Conservation (phyloP, 345 rosid species). For the Sisymbrium altissimum region DNA sequence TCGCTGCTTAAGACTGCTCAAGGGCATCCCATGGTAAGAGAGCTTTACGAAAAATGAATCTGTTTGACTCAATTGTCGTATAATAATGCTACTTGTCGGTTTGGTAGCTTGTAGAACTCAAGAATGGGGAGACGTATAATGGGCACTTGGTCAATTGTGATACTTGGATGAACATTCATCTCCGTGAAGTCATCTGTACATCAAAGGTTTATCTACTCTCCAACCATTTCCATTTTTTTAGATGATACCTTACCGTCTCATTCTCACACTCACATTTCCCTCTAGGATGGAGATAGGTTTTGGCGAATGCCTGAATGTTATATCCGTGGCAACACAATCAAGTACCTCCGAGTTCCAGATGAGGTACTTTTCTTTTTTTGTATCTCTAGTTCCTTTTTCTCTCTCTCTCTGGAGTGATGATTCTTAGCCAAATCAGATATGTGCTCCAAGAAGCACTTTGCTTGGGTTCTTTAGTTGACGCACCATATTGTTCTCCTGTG, state of each 20-base stretch:
- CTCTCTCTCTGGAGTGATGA: slow-evolving; percentile 25
- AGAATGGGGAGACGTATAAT: slow-evolving; percentile 97
- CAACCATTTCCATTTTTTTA: not conserved
- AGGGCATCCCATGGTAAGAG: slow-evolving; percentile 35
- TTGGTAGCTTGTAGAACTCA: slow-evolving; percentile 82
- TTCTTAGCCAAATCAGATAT: slow-evolving; percentile 35
- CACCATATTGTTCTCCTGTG: not conserved
- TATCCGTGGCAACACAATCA: slow-evolving; percentile 95
- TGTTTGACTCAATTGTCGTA: not conserved
- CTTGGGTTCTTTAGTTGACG: not conserved
- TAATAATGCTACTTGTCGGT: not conserved
- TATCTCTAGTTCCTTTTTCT: not conserved
- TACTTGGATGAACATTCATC: slow-evolving; percentile 98
- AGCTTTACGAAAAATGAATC: slow-evolving; percentile 8
- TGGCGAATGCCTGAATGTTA: slow-evolving; percentile 99
- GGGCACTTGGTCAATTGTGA: slow-evolving; percentile 97
- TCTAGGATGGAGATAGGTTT: slow-evolving; percentile 96
- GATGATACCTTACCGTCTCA: not conserved
- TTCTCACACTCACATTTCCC: not conserved
- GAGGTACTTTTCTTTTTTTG: slow-evolving; percentile 50
- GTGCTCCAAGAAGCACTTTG: slow-evolving; percentile 22
- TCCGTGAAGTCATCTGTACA: slow-evolving; percentile 98
- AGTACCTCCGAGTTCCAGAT: slow-evolving; percentile 98
- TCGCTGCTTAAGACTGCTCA: slow-evolving; percentile 35
- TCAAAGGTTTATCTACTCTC: slow-evolving; percentile 55